phyloP scores from a whole-genome alignment of 345 rosid genomes.

The Angophora floribunda region DNA sequence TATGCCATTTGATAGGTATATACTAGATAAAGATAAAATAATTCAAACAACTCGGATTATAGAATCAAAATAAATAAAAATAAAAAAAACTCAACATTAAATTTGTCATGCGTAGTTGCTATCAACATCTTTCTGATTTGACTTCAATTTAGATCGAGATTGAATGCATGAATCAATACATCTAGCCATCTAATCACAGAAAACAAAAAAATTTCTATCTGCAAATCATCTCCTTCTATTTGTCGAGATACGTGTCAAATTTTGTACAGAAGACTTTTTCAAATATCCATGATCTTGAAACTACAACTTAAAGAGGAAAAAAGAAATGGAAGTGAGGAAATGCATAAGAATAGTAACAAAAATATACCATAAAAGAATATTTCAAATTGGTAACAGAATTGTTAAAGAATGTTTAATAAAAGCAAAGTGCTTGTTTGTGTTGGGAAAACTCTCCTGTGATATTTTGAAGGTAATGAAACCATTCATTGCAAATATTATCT shows the following conservation, averaged over 20 bases:
- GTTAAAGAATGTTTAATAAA: background rate
- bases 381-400: background rate
- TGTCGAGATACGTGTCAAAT: background rate
- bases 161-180: background rate
- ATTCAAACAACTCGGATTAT: background rate
- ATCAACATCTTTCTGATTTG: background rate
- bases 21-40: background rate
- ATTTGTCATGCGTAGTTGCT: background rate
- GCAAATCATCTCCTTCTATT: background rate
- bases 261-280: background rate
- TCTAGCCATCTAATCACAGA: background rate
- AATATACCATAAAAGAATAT: background rate
- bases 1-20: background rate
- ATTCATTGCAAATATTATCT: background rate
- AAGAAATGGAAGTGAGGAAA: background rate
- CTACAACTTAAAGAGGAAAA: background rate
- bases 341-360: background rate
- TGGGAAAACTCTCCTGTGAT: background rate
- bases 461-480: background rate
- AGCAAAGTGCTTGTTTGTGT: background rate
- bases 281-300: background rate
- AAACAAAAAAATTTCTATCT: background rate
- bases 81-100: background rate
- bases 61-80: no score
- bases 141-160: background rate